A percentile compares a stretch with the other conserved stretches of the same genome.
These are phyloP conservation scores for Scheffersomyces quercinus DNA, from an alignment of 1,139 yeast species.

Conservation along the genomic window DNA sequence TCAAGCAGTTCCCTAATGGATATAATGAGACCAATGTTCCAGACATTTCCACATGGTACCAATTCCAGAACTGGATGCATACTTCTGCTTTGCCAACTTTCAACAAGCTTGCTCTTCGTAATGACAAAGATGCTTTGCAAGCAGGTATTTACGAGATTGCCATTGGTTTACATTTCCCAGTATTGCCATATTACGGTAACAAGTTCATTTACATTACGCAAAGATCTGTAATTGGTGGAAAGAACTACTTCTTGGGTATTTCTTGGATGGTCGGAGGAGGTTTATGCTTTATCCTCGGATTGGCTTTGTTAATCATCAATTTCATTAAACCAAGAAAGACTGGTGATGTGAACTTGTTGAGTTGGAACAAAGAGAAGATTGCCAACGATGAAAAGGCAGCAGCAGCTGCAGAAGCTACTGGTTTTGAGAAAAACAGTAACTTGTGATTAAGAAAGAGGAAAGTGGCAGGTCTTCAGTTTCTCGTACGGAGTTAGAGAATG, in stretches of 20 bases:
- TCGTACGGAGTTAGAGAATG: too few species aligned
- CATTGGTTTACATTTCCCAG: conserved; percentile 88
- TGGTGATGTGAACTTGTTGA: conserved; percentile 70
- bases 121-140: conserved; percentile 61
- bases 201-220: conserved; percentile 81
- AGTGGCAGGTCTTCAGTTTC: neutral
- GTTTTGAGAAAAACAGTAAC: neutral
- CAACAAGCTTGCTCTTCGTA: conserved; percentile 77
- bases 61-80: conserved; percentile 97
- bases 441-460: conserved; percentile 13
- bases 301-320: conserved; percentile 60
- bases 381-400: conserved; percentile 17
- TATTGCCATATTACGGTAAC: conserved; percentile 75
- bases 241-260: conserved; percentile 82
- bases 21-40: conserved; percentile 85
- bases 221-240: conserved; percentile 87
- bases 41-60: conserved; percentile 72
- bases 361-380: conserved; percentile 62
- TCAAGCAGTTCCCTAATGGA: conserved; percentile 79
- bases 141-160: conserved; percentile 72
- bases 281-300: conserved; percentile 65
- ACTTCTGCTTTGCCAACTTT: conserved; percentile 88
- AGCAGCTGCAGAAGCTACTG: conserved; percentile 6
- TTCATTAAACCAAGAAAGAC: conserved; percentile 68
- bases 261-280: conserved; percentile 95